Evolutionary conservation across 2,329 filamentous ascomycete genomes (phyloP), one percentile per base, ranked within the genome.

Genomic region (Aspergillus sp.): DNA sequence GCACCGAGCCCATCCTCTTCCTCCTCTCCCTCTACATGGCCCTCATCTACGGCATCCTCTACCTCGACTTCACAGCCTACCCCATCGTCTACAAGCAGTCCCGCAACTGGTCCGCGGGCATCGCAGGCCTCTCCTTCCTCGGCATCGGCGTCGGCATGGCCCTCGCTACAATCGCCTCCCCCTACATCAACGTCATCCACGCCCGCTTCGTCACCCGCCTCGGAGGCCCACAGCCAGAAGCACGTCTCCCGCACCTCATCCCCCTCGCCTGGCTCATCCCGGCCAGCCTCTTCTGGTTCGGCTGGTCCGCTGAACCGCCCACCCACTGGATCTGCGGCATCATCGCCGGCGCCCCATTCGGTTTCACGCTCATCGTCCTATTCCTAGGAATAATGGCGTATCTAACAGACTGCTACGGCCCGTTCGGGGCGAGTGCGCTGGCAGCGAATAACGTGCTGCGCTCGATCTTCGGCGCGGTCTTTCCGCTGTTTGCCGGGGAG

Each of bases 401-500:
- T 37, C 34, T 37, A 9, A 30, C 27, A 4, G 27, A 30, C 9
- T 30, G 27, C 9, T 30, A 30, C 27, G 27, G 27, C 9, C 27
- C 27, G 9, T 30, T 30, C 27, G 27, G 27, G 27, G 79, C 80
- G 0, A 76, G 72, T 34, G 79, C 79, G 0, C 68, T 82, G 9
- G 79, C 78, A 0, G 79, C 79, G 0, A 82, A 81, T 66, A 82
- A 30, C 27, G 27, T 30, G 27, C 27, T 30, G 27, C 27, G 27
- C 4, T 30, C 80, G 0, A 81, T 82, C 68, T 67, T 77, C 20
- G 69, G 81, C n/a, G 78, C 73, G 30, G 64, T 73, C 2, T 79
- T 82, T 58, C 80, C 80, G 6, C 65, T 83, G 9, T 80, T 82
- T 40, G 77, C 81, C 0, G 68, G 61, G 5, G 75, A 76, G 37